Conservation (phyloP, 441 rosid genomes). For the Populus trichocarpa region DNA sequence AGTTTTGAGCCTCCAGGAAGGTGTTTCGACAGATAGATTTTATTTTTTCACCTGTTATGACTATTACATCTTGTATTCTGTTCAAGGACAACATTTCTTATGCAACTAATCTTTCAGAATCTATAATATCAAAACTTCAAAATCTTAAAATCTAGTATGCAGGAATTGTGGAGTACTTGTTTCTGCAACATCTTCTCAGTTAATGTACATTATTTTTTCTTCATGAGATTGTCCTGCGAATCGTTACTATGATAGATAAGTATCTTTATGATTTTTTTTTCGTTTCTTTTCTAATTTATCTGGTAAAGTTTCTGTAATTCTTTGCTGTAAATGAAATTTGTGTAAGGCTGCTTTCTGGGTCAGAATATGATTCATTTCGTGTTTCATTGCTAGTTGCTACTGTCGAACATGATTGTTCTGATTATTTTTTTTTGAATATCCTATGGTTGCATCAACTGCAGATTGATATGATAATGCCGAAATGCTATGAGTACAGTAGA, state of each 20-base stretch:
- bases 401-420: background rate
- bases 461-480: background rate
- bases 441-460: background rate
- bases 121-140: background rate
- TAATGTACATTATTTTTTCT: background rate
- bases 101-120: background rate
- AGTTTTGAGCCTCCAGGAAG: no score
- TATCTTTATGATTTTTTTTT: background rate
- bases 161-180: no score
- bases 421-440: background rate
- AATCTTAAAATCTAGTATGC: background rate
- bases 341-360: background rate
- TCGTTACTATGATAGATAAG: background rate
- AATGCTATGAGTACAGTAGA: background rate
- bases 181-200: background rate
- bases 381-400: background rate
- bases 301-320: background rate
- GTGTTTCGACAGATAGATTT: no score
- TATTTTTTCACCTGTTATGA: no score
- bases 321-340: background rate
- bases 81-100: no score
- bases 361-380: background rate
- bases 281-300: background rate
- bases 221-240: background rate
- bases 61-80: no score